These are phyloP conservation scores for Fusarium tanahbumbuense DNA, from an alignment of 2,329 filamentous ascomycete genomes.

Conservation along the genomic window DNA sequence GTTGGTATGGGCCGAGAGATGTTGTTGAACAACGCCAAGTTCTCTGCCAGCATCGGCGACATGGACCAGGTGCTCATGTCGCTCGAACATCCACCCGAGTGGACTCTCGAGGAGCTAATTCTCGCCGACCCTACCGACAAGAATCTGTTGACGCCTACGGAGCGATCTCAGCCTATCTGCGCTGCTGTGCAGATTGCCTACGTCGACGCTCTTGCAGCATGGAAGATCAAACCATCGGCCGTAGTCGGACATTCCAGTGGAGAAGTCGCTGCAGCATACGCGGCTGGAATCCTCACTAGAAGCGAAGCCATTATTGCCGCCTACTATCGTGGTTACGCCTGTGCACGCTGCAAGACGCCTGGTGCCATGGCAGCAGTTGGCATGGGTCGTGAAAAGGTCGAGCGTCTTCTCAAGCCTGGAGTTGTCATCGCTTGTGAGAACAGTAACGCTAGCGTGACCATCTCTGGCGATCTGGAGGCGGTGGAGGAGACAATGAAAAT, in stretches of 20 bases:
- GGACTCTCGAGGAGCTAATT: neutral
- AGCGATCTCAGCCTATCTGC: slow-evolving; percentile 9
- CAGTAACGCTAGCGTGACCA: neutral
- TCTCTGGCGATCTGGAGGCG: neutral
- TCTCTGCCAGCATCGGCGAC: neutral
- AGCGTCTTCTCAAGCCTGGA: no score
- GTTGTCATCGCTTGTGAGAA: neutral
- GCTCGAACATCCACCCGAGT: neutral
- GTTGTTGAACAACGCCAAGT: neutral
- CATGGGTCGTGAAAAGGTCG: neutral
- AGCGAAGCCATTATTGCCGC: slow-evolving; percentile 49
- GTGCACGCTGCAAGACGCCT: neutral
- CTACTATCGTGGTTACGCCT: slow-evolving; percentile 8
- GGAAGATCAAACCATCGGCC: slow-evolving; percentile 48
- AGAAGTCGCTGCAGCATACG: slow-evolving; percentile 9
- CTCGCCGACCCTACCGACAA: neutral
- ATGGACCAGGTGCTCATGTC: neutral
- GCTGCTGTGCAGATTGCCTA: slow-evolving; percentile 4
- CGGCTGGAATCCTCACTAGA: neutral
- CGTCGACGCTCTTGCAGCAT: neutral
- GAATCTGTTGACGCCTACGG: neutral
- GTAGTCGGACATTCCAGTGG: slow-evolving; percentile 57
- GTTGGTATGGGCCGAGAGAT: neutral
- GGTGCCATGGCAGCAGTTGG: slow-evolving; percentile 12
- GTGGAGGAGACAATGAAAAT: accelerated